Evolutionary conservation across 768 basidiomycete genomes (phyloP).

Genomic region (Coprinopsis strossmayeri): DNA sequence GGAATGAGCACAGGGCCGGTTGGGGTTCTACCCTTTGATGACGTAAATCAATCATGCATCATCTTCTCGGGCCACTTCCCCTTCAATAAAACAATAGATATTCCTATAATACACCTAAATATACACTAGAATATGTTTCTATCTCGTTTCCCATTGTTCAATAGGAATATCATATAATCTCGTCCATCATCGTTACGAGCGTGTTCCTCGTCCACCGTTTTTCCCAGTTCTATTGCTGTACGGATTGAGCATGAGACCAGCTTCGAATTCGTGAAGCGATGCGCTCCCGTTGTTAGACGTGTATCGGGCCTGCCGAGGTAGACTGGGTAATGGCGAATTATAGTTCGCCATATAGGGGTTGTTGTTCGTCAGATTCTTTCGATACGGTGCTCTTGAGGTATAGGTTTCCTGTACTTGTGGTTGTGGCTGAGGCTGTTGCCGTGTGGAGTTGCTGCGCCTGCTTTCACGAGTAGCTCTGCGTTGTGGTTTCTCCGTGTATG

Average conservation of each 20-base stretch:
- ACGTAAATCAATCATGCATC: background rate
- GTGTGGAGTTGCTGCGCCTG: background rate
- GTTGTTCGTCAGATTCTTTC: background rate
- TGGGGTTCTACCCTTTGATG: background rate
- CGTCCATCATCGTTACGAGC: background rate
- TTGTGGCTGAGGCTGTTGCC: background rate
- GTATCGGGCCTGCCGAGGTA: constrained; percentile 6
- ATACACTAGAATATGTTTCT: constrained; percentile 1
- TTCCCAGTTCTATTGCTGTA: background rate
- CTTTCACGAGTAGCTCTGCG: constrained; percentile 6
- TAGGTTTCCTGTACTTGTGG: background rate
- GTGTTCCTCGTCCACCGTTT: background rate
- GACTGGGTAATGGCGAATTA: constrained; percentile 5
- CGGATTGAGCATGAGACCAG: constrained; percentile 9
- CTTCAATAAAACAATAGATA: background rate
- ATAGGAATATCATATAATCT: background rate
- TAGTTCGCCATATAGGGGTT: constrained; percentile 6
- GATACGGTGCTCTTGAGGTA: background rate
- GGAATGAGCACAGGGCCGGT: too few relatives aligned
- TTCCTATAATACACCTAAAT: constrained; percentile 2
- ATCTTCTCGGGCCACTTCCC: background rate
- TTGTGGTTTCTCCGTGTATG: constrained; percentile 9
- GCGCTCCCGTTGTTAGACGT: background rate
- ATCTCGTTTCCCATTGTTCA: background rate
- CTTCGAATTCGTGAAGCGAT: constrained; percentile 5